These are phyloP conservation scores for Eucalyptus pauciflora DNA, from an alignment of 345 rosid species.

Conservation along the genomic window DNA sequence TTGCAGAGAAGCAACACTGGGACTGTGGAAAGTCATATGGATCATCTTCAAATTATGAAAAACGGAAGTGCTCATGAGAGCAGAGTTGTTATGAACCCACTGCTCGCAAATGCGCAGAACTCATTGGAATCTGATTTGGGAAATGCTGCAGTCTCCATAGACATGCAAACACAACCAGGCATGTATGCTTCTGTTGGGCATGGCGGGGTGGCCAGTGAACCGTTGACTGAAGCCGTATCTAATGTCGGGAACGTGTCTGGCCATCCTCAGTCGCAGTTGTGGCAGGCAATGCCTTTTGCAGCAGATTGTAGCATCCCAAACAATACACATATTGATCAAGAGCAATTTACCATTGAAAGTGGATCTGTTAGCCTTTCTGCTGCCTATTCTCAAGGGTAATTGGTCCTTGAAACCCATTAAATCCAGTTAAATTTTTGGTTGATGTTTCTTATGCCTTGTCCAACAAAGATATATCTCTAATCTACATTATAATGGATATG, in stretches of 20 bases:
- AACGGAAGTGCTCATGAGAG: slow-evolving; percentile 33
- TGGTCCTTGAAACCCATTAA: neutral
- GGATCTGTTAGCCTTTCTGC: slow-evolving; percentile 31
- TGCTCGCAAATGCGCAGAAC: slow-evolving; percentile 19
- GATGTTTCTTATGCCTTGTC: neutral
- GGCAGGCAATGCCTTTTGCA: slow-evolving; percentile 24
- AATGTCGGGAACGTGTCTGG: slow-evolving; percentile 31
- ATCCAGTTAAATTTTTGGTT: neutral
- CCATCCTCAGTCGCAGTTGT: slow-evolving; percentile 27
- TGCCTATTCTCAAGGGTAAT: slow-evolving; percentile 63
- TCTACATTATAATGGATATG: neutral
- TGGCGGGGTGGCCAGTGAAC: slow-evolving; percentile 13
- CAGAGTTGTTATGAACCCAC: slow-evolving; percentile 9
- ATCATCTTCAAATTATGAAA: slow-evolving; percentile 27
- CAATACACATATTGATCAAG: slow-evolving; percentile 11
- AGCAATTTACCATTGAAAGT: slow-evolving; percentile 6
- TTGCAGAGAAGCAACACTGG: slow-evolving; percentile 37
- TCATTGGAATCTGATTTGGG: slow-evolving; percentile 32
- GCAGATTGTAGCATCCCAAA: slow-evolving; percentile 13
- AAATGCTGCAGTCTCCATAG: slow-evolving; percentile 14
- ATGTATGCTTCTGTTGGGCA: slow-evolving; percentile 20
- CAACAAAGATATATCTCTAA: neutral
- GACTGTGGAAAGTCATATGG: slow-evolving; percentile 25
- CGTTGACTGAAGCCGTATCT: slow-evolving; percentile 22
- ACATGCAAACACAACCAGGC: slow-evolving; percentile 17